Evolutionary conservation across 768 basidiomycete species (phyloP).

Genomic region (Termitomyces sp.): DNA sequence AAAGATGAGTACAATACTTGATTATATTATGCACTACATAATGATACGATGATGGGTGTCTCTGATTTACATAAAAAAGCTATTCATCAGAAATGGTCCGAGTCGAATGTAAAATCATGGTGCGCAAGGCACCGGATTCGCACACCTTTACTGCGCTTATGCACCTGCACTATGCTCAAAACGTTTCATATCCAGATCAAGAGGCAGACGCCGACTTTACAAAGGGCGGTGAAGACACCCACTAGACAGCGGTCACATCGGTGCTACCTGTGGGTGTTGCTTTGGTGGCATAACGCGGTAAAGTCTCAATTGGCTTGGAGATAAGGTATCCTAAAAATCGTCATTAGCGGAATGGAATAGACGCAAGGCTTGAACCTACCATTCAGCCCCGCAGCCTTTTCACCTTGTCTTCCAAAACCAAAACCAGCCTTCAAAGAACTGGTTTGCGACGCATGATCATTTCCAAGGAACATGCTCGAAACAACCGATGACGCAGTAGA

Average conservation of each 20-base stretch:
- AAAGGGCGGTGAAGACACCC: neutral
- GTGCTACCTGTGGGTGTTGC: conserved; percentile 16
- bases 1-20: neutral
- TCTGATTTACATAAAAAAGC: neutral
- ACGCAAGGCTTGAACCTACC: conserved; percentile 29
- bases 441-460: conserved; percentile 8
- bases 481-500: conserved; percentile 20
- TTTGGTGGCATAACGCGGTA: conserved; percentile 51
- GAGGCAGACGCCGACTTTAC: neutral
- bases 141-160: neutral
- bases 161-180: neutral
- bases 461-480: conserved; percentile 24
- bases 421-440: conserved; percentile 41
- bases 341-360: neutral
- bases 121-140: neutral
- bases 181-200: neutral
- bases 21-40: neutral
- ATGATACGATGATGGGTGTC: neutral
- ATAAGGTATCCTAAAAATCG: conserved; percentile 42
- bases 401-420: conserved; percentile 78
- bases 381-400: conserved; percentile 61
- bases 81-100: neutral
- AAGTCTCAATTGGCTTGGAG: conserved; percentile 54
- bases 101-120: neutral
- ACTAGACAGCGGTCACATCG: conserved; percentile 2